Conservation (phyloP, 768 basidiomycete genomes). For the Rhodotorula paludigena region DNA sequence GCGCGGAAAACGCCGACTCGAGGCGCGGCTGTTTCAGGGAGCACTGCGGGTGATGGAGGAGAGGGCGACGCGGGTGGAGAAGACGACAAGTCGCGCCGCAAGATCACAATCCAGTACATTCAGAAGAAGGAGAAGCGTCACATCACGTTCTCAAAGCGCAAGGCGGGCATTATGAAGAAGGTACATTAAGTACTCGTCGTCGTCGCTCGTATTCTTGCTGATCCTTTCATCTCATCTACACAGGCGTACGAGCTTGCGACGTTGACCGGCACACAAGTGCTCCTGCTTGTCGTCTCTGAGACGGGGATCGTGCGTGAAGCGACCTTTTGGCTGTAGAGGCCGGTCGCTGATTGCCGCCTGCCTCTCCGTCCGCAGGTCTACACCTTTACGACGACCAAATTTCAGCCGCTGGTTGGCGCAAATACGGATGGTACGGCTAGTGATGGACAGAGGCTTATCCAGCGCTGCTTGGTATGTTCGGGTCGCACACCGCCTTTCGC, state of each 20-base stretch:
- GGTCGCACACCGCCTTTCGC: too few species aligned
- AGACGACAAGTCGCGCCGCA: constrained; percentile 57
- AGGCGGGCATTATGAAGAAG: constrained; percentile 99
- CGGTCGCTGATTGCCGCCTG: too few species aligned
- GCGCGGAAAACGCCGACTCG: constrained; percentile 6
- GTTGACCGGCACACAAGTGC: constrained; percentile 95
- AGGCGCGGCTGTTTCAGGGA: neutral
- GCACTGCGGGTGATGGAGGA: neutral
- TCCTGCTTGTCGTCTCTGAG: constrained; percentile 95
- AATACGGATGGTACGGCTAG: constrained; percentile 52
- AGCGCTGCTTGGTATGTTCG: constrained; percentile 33
- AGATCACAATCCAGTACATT: constrained; percentile 99
- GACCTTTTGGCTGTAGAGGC: too few species aligned
- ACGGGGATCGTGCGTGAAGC: constrained; percentile 57
- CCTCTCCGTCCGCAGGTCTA: constrained; percentile 70
- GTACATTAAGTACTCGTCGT: constrained; percentile 50
- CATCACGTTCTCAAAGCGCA: constrained; percentile 99
- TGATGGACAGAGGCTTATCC: constrained; percentile 89
- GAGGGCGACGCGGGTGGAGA: neutral
- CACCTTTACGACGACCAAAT: constrained; percentile 96
- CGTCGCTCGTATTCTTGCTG: neutral
- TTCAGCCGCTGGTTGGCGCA: constrained; percentile 93
- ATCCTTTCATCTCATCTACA: neutral
- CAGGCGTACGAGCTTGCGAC: constrained; percentile 98
- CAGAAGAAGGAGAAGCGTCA: constrained; percentile 96